These are phyloP conservation scores for Eutrema yunnanense DNA, from an alignment of 345 rosid species.

Conservation along the genomic window DNA sequence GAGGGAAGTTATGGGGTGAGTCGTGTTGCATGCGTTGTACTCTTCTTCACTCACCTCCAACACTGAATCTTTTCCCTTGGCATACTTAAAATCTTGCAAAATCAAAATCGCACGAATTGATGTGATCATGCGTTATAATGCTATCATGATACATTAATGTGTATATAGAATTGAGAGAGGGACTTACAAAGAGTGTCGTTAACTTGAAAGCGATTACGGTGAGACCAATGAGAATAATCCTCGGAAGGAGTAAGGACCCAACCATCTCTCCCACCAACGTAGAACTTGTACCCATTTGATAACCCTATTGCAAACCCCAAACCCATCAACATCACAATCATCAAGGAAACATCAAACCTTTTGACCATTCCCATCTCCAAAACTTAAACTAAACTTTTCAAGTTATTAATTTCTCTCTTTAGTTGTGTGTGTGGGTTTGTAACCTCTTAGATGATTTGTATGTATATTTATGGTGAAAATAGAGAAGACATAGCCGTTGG, in stretches of 20 bases:
- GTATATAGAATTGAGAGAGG: neutral
- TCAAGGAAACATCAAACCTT: constrained; percentile 10
- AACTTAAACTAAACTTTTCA: neutral
- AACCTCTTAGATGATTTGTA: neutral
- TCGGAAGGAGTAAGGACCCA: constrained; percentile 72
- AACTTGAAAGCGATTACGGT: constrained; percentile 72
- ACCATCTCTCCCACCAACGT: constrained; percentile 75
- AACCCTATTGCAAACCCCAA: constrained; percentile 31
- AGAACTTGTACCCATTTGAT: constrained; percentile 41
- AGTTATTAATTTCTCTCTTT: neutral
- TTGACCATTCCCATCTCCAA: constrained; percentile 5
- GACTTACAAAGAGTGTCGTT: constrained; percentile 71
- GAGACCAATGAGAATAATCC: constrained; percentile 72
- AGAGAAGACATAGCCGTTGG: constrained; percentile 30
- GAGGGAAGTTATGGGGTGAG: constrained; percentile 46
- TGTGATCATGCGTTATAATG: neutral
- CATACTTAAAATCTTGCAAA: constrained; percentile 25
- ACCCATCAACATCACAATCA: constrained; percentile 15
- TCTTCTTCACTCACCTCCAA: constrained; percentile 50
- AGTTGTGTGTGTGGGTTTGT: neutral
- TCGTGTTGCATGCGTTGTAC: constrained; percentile 56
- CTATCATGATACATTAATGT: neutral
- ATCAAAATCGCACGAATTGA: neutral
- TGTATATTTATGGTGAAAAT: constrained; percentile 28
- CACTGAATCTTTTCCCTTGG: constrained; percentile 51